Evolutionary conservation across 805 yeast species (phyloP), one percentile per base, ranked within the genome.

Genomic region (Yamadazyma insecticola): DNA sequence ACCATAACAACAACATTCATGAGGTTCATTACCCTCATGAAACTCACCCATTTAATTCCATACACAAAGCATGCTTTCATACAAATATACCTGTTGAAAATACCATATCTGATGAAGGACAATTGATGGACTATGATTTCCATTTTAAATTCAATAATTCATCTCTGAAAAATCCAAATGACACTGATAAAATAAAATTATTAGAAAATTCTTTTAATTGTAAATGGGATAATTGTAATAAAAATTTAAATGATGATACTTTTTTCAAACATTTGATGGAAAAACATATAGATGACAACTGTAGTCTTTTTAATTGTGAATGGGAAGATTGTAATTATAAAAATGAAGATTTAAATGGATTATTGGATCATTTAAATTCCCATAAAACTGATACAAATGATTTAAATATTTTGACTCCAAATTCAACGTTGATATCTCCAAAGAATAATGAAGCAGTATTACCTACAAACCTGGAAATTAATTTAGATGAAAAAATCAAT

Each of bases 241-340:
- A 64, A 26, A 47, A 45, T 16, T 60, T 72, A 26, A 54, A 60
- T 18, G 54, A 57, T 30, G 50, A 44, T 11, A 47, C 50, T 3
- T 50, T 65, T 18, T 37, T 60, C 29, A 40, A 51, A 22, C 71
- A 65, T 33, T 41, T 65, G 4, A 37, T 57, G 13, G 75, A 73
- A 35, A 60, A 64, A 25, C 88, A 81, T 49, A 44, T 80, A 14
- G 28, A 37, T 19, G 30, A 26, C 9, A 47, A 26, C 15, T 32
- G 25, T 13, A 28, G 29, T 5, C 31, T n/a, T 7, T 63, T 55
- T 30, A 61, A 68, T 29, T 88, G 96, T 60, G 86, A 78, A 47
- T 87, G 95, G 96, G 57, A 64, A 34, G 69, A 77, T 32, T 88
- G 96, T 66, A 59, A 70, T 25, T 84, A 68, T 48, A 60, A 63